These are phyloP conservation scores for Citrus glauca DNA, from an alignment of 345 rosid species.

Conservation along the genomic window DNA sequence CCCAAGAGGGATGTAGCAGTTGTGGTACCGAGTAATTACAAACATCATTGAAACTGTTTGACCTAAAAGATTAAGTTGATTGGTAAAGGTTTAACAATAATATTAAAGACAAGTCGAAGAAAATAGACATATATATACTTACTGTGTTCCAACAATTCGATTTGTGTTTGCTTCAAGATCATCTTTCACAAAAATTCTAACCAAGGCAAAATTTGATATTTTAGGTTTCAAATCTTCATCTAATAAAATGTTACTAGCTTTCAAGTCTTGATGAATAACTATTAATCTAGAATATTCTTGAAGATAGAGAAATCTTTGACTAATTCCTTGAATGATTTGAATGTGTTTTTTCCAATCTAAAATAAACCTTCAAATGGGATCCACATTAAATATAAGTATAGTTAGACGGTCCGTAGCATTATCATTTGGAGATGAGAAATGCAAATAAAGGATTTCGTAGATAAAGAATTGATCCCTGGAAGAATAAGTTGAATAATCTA, in stretches of 20 bases:
- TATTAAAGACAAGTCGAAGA: not conserved
- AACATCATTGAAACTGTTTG: too few species aligned
- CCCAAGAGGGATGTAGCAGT: not conserved
- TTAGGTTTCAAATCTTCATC: conserved; percentile 37
- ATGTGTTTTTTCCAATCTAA: conserved; percentile 10
- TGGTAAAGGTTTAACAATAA: too few species aligned
- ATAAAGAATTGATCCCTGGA: not conserved
- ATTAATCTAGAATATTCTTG: conserved; percentile 28
- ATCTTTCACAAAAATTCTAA: conserved; percentile 29
- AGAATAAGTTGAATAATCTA: not conserved
- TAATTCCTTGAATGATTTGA: conserved; percentile 4
- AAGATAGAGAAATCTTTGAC: conserved; percentile 25
- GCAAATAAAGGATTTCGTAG: conserved; percentile 7
- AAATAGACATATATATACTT: not conserved
- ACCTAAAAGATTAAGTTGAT: too few species aligned
- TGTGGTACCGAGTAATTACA: not conserved
- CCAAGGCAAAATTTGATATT: conserved; percentile 50
- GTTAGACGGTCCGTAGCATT: not conserved
- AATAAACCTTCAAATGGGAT: not conserved
- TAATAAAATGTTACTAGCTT: conserved; percentile 7
- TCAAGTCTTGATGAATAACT: conserved; percentile 20
- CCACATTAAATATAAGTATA: not conserved
- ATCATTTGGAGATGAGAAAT: too few species aligned
- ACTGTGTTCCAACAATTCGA: conserved; percentile 38
- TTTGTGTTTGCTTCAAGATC: conserved; percentile 26